Evolutionary conservation across 1,284 basidiomycete species (phyloP).

Genomic region (Somion occarium): DNA sequence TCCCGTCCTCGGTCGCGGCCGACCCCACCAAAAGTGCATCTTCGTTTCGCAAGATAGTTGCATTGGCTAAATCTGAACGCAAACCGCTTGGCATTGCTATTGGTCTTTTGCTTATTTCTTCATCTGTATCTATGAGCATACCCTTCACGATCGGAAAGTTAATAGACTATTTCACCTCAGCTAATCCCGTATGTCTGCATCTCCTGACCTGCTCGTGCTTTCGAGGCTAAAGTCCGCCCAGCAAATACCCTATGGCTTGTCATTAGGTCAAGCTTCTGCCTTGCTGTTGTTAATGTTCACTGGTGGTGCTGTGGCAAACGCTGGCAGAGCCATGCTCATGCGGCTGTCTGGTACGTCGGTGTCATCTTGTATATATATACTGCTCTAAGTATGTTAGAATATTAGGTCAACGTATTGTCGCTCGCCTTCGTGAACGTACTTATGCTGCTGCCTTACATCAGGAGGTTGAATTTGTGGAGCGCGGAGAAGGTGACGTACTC

Average conservation of each 20-base stretch:
- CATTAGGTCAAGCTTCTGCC: conserved; percentile 77
- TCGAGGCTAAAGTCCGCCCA: conserved; percentile 24
- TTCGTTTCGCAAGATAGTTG: conserved; percentile 69
- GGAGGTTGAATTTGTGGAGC: conserved; percentile 91
- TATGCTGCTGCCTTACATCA: conserved; percentile 82
- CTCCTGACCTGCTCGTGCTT: not conserved
- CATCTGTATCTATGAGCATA: conserved; percentile 83
- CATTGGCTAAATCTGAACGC: conserved; percentile 76
- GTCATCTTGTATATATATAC: not conserved
- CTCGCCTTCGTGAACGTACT: conserved; percentile 78
- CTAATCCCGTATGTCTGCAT: conserved; percentile 53
- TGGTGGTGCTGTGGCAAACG: conserved; percentile 84
- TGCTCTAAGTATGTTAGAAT: not conserved
- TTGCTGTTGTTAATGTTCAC: conserved; percentile 81
- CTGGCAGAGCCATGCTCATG: conserved; percentile 86
- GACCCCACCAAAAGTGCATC: conserved; percentile 39
- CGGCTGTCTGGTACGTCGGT: conserved; percentile 61
- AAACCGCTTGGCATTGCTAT: conserved; percentile 71
- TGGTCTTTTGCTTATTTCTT: conserved; percentile 62
- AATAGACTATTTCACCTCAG: conserved; percentile 85
- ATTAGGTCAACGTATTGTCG: conserved; percentile 88
- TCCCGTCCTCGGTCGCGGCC: conserved; percentile 29
- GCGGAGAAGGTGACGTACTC: conserved; percentile 91
- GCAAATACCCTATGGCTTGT: conserved; percentile 76
- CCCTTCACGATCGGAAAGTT: conserved; percentile 89